Evolutionary conservation across 768 basidiomycete genomes (phyloP).

Genomic region (Cystobasidium onofrii): DNA sequence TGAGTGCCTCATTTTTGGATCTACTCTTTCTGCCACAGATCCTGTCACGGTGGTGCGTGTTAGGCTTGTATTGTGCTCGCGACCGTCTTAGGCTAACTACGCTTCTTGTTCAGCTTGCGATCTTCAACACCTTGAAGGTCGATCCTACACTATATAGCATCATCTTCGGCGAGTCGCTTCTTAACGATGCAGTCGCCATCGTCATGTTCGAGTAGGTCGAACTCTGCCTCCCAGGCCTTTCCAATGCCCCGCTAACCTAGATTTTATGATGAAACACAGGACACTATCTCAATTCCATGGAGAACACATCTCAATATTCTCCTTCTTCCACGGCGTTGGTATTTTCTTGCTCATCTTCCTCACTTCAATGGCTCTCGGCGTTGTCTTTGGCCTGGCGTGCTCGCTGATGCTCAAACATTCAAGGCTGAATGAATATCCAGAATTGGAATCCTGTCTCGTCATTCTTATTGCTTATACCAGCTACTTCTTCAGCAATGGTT

Average conservation of each 20-base stretch:
- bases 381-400: slow-evolving; percentile 79
- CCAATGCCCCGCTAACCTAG: neutral
- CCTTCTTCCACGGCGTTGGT: slow-evolving; percentile 91
- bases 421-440: slow-evolving; percentile 54
- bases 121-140: slow-evolving; percentile 97
- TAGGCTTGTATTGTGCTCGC: neutral
- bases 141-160: slow-evolving; percentile 95
- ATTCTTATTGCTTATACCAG: slow-evolving; percentile 89
- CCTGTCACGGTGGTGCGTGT: slow-evolving; percentile 73
- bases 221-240: no score
- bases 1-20: slow-evolving; percentile 93
- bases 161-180: slow-evolving; percentile 91
- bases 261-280: slow-evolving; percentile 49
- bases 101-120: slow-evolving; percentile 53
- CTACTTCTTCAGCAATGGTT: slow-evolving; percentile 97
- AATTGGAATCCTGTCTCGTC: slow-evolving; percentile 93
- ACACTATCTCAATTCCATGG: slow-evolving; percentile 88
- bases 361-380: slow-evolving; percentile 87
- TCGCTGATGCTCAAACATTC: slow-evolving; percentile 92
- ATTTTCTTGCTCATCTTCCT: slow-evolving; percentile 94
- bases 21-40: slow-evolving; percentile 92
- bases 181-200: slow-evolving; percentile 99
- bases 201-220: slow-evolving; percentile 96
- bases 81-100: neutral
- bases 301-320: slow-evolving; percentile 68